Evolutionary conservation across 306 rosid genomes (phyloP), one percentile per base, ranked within the genome.

Genomic region (Hylodesmum podocarpum): DNA sequence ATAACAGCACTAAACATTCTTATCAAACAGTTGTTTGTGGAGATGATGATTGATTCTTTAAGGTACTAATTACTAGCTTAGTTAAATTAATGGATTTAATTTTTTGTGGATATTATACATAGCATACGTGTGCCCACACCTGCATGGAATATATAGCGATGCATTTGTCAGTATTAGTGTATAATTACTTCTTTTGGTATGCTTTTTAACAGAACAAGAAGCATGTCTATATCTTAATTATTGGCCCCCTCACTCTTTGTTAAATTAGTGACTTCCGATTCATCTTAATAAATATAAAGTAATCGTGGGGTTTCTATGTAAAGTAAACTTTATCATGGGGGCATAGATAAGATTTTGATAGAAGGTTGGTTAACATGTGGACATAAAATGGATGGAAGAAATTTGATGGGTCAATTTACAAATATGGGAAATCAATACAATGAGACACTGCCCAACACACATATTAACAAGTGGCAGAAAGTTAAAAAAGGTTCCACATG

Each of bases 261-360:
- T 57, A 34, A 34, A 66, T 28, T n/a, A 81, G 81, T 76, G 81
- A 41, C 54, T 22, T 39, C 74, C 14, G 63, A 81, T 61, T 70
- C 78, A 70, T 62, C 74, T 51, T 46, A 75, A 61, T 75, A 62
- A 61, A 51, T 58, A 68, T 63, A 79, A 55, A 69, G 37, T 15
- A 66, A 68, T 49, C 18, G 63, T 70, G 78, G 69, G 78, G 63
- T 66, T 40, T 40, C 63, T 15, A 62, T 40, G 68, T 64, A 40
- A 59, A 51, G 81, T 63, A 64, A 39, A 81, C 78, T 70, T 76
- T 81, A 34, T 70, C 28, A 62, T 31, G 74, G 76, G 76, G 78
- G 46, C 54, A 27, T 22, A 28, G 51, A 59, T 58, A 44, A 58
- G 74, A 79, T 64, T 79, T 80, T 29, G 41, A 36, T 29, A 31